A percentile compares a stretch with the other conserved stretches of the same genome.
These are phyloP conservation scores for Trichoderma atroviride DNA, from an alignment of 2,329 filamentous ascomycete species.

Conservation along the genomic window DNA sequence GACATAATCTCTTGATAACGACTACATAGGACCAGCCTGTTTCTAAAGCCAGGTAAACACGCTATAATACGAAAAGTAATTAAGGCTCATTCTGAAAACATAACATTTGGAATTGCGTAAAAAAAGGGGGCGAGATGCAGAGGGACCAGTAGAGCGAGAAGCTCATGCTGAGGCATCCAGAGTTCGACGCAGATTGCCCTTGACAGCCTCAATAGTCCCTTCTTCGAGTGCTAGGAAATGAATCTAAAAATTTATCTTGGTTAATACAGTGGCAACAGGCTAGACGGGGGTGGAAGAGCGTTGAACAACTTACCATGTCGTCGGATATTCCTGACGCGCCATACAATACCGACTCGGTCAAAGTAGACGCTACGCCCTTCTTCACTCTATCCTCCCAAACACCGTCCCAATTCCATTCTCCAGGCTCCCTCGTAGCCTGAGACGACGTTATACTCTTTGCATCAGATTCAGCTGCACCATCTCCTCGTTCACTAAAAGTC, in stretches of 20 bases:
- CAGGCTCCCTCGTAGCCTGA: slow-evolving; percentile 50
- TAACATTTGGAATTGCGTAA: neutral
- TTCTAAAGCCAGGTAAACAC: neutral
- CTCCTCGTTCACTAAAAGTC: slow-evolving; percentile 26
- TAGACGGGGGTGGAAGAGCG: neutral
- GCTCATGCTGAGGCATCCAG: slow-evolving; percentile 39
- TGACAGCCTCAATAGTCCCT: slow-evolving; percentile 59
- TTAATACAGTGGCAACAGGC: slow-evolving; percentile 27
- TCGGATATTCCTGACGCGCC: slow-evolving; percentile 64
- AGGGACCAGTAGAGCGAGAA: neutral
- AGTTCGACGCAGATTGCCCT: slow-evolving; percentile 60
- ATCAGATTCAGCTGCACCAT: slow-evolving; percentile 21
- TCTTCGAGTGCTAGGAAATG: slow-evolving; percentile 68
- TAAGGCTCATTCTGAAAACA: neutral
- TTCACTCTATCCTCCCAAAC: slow-evolving; percentile 92
- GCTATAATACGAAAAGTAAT: neutral
- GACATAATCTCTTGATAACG: neutral
- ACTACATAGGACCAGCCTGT: slow-evolving; percentile 18
- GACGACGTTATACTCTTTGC: slow-evolving; percentile 3
- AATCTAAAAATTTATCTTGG: slow-evolving; percentile 51
- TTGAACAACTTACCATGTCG: slow-evolving; percentile 65
- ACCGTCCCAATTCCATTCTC: slow-evolving; percentile 96
- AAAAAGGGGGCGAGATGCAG: neutral
- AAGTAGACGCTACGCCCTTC: slow-evolving; percentile 73
- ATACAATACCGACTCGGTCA: slow-evolving; percentile 79